Evolutionary conservation across 2,329 filamentous ascomycete genomes (phyloP), one percentile per base, ranked within the genome.

Genomic region (Hypocreales sp.): DNA sequence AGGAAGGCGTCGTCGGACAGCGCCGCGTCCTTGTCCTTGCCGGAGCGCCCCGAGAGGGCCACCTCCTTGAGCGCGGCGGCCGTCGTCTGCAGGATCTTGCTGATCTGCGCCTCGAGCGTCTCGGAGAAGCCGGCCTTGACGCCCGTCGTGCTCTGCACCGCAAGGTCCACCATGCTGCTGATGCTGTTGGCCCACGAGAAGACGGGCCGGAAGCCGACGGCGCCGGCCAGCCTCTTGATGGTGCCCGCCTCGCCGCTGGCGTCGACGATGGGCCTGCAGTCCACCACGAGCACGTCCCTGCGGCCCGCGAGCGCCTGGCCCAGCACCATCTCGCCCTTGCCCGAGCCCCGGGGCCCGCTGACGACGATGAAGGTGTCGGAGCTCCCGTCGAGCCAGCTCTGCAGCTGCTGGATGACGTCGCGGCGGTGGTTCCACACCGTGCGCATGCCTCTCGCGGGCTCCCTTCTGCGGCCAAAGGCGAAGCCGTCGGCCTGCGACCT

Each of bases 101-200:
- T 73, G 11, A 95, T 58, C 42, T 95, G 86, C 1, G 79, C 76
- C 45, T 94, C 87, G 16, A 94, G 59, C 0, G 84, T 94, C 47
- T 94, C 87, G 0, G 82, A 92, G 46, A 95, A 93, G 7, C 86
- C 86, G 5, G 84, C 80, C 54, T 95, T 94, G 31, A 92, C 80
- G 9, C 87, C 87, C 13, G 87, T 92, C 9, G 90, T 90, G 40
- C 86, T 81, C 48, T 94, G 87, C 2, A 90, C 82, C 14, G 87
- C 90, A 20, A 95, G 67, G 41, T 95, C 90, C 36, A 93, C 64
- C 55, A 94, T 71, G 47, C 84, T 92, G 53, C 81, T 92, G 38
- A 95, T 72, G 44, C 75, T 93, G 51, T 95, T 94, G 55, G 92
- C 79, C 81, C 86, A 95, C 0, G 82, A 92, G 49, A 98, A 98